These are phyloP conservation scores for Yamadazyma dushanensis DNA, from an alignment of 1,139 yeast species.

Conservation along the genomic window DNA sequence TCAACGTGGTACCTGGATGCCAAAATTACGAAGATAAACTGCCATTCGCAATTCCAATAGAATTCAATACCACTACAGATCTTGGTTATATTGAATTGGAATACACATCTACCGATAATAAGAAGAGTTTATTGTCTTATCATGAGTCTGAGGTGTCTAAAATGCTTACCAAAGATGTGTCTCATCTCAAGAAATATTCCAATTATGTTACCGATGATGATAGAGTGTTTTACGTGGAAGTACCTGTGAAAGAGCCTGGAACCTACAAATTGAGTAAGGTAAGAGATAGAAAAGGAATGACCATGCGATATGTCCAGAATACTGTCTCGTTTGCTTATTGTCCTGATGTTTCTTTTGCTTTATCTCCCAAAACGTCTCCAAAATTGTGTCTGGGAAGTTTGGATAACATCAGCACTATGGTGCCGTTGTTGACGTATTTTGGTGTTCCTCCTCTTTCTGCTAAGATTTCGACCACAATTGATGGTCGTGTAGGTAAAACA, in stretches of 20 bases:
- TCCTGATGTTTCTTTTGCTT: conserved; percentile 62
- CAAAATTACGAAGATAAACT: conserved; percentile 34
- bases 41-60: conserved; percentile 60
- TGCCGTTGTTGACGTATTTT: conserved; percentile 50
- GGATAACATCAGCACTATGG: conserved; percentile 41
- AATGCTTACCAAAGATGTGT: conserved; percentile 42
- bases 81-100: conserved; percentile 68
- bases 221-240: conserved; percentile 47
- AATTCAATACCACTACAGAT: conserved; percentile 77
- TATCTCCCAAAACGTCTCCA: conserved; percentile 27
- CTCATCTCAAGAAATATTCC: conserved; percentile 28
- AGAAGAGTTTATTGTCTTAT: conserved; percentile 50
- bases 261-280: conserved; percentile 67
- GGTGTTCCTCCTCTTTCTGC: conserved; percentile 80
- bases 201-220: conserved; percentile 27
- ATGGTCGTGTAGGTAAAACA: conserved; percentile 37
- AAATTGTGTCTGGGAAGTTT: conserved; percentile 58
- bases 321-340: conserved; percentile 72
- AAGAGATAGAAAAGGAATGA: conserved; percentile 60
- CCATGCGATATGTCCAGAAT: conserved; percentile 63
- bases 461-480: conserved; percentile 56
- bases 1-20: conserved; percentile 59
- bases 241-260: conserved; percentile 71
- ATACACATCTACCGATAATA: conserved; percentile 57
- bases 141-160: conserved; percentile 55